Evolutionary conservation across 2,329 filamentous ascomycete species (phyloP).

Genomic region (Geosmithia putterillii): DNA sequence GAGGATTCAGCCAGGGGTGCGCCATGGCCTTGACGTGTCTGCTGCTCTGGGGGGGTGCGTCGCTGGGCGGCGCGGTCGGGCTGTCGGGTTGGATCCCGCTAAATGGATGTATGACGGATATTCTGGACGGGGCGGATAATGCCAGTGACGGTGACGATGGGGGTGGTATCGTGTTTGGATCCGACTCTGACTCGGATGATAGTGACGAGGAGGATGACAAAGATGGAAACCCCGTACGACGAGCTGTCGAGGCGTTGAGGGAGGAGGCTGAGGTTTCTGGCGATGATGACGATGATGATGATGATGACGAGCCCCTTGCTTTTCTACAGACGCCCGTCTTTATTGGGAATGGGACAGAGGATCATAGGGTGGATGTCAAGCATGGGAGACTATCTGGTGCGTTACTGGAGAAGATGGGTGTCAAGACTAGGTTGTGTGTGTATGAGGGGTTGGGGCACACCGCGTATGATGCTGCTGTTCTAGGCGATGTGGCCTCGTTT

Average conservation of each 20-base stretch:
- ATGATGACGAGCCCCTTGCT: constrained; percentile 2
- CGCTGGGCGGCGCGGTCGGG: constrained; percentile 24
- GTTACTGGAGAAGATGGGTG: constrained; percentile 19
- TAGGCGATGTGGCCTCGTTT: constrained; percentile 22
- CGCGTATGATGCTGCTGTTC: constrained; percentile 33
- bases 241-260: constrained; percentile 11
- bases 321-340: constrained; percentile 25
- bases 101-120: constrained; percentile 13
- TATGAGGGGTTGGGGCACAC: constrained; percentile 31
- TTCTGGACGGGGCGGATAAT: constrained; percentile 3
- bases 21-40: constrained; percentile 29
- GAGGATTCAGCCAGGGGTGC: constrained; percentile 42
- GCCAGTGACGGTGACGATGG: not conserved
- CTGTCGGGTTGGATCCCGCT: constrained; percentile 35
- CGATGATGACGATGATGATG: no score
- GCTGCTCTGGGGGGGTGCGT: constrained; percentile 27
- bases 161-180: not conserved
- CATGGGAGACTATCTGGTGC: constrained; percentile 20
- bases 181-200: not conserved
- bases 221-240: constrained; percentile 6
- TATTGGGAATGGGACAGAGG: constrained; percentile 29
- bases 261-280: constrained; percentile 13
- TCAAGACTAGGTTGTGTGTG: constrained; percentile 19
- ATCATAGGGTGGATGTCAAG: constrained; percentile 24
- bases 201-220: not conserved